These are phyloP conservation scores for Ceratocystis albifundus DNA, from an alignment of 2,329 filamentous ascomycete species.

Conservation along the genomic window DNA sequence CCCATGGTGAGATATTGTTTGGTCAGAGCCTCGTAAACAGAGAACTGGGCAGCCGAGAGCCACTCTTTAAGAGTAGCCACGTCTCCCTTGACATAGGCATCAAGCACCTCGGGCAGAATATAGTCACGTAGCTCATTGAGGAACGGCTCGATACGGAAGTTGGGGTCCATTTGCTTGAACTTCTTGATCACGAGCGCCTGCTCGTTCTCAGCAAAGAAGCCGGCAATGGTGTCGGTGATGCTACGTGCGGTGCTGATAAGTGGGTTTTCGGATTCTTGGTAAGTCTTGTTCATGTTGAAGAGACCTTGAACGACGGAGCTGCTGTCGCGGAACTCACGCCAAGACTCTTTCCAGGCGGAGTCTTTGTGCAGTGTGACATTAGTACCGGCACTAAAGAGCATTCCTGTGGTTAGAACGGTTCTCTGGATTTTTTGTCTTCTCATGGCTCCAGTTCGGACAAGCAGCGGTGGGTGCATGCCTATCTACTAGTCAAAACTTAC, in stretches of 20 bases:
- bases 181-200: slow-evolving; percentile 96
- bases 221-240: slow-evolving; percentile 83
- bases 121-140: slow-evolving; percentile 93
- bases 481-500: slow-evolving; percentile 45
- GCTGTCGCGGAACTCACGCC: slow-evolving; percentile 85
- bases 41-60: slow-evolving; percentile 92
- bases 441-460: no score
- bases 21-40: slow-evolving; percentile 90
- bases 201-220: slow-evolving; percentile 98
- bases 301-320: slow-evolving; percentile 80
- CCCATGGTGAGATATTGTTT: slow-evolving; percentile 92
- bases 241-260: slow-evolving; percentile 84
- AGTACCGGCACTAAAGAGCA: slow-evolving; percentile 62
- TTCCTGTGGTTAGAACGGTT: slow-evolving; percentile 28
- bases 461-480: no score
- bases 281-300: slow-evolving; percentile 74
- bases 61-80: slow-evolving; percentile 81
- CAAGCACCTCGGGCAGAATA: slow-evolving; percentile 90
- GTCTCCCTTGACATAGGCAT: slow-evolving; percentile 96
- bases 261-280: slow-evolving; percentile 95
- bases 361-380: slow-evolving; percentile 96
- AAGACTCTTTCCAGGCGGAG: slow-evolving; percentile 95
- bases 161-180: slow-evolving; percentile 89
- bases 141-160: slow-evolving; percentile 91
- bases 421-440: not conserved